A percentile compares a stretch with the other conserved stretches of the same genome.
These are phyloP conservation scores for Cyclaneusma minus DNA, from an alignment of 2,329 filamentous ascomycete species.

Conservation along the genomic window DNA sequence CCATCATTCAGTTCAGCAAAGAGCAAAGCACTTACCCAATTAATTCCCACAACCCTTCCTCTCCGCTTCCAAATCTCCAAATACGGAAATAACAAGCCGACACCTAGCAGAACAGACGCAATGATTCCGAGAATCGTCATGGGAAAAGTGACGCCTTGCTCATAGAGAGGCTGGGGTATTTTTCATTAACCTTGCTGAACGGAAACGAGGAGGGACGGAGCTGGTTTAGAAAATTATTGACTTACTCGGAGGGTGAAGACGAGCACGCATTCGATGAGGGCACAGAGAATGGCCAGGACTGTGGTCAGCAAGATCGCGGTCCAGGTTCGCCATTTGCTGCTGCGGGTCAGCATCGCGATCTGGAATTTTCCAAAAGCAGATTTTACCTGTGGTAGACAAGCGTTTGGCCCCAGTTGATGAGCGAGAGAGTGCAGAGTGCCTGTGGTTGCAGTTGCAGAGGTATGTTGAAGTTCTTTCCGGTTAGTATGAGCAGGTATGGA, in stretches of 20 bases:
- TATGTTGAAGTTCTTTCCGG: slow-evolving; percentile 33
- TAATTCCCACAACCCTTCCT: slow-evolving; percentile 45
- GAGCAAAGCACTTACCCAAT: slow-evolving; percentile 19
- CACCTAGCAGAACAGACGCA: slow-evolving; percentile 38
- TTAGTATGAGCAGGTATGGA: neutral
- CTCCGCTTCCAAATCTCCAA: slow-evolving; percentile 44
- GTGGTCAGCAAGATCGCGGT: slow-evolving; percentile 28
- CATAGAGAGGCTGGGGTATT: slow-evolving; percentile 31
- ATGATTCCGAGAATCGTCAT: slow-evolving; percentile 39
- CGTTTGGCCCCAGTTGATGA: slow-evolving; percentile 35
- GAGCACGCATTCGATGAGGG: slow-evolving; percentile 35
- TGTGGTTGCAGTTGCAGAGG: slow-evolving; percentile 38
- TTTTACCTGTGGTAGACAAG: slow-evolving; percentile 31
- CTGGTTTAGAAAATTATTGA: slow-evolving; percentile 1
- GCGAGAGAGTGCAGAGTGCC: slow-evolving; percentile 30
- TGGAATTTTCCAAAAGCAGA: slow-evolving; percentile 1
- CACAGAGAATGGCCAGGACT: slow-evolving; percentile 27
- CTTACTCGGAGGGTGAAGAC: slow-evolving; percentile 39
- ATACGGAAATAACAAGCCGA: slow-evolving; percentile 43
- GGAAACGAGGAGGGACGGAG: slow-evolving; percentile 3
- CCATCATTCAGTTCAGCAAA: slow-evolving; percentile 23
- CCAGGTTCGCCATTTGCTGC: slow-evolving; percentile 29
- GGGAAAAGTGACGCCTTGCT: slow-evolving; percentile 34
- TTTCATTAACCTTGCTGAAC: neutral
- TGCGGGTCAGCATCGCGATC: slow-evolving; percentile 3